Base-by-base conservation (phyloP, 2,329 filamentous ascomycete species). In the Salinomyces thailandicus region DNA sequence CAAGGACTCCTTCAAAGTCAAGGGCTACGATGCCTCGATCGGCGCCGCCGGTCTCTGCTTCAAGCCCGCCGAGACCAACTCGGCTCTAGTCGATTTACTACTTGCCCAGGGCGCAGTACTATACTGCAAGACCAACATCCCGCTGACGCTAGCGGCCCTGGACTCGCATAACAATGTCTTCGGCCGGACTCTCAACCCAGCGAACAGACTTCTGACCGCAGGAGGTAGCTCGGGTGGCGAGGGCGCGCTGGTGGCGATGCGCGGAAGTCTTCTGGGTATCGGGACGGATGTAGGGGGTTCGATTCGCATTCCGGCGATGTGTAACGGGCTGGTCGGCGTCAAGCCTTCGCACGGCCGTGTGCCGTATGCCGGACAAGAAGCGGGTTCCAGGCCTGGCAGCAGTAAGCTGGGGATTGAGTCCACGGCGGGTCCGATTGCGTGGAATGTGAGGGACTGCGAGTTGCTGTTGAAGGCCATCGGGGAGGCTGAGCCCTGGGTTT, bases 251-350 rank as follows among this genome's bases (percentile, higher is more conserved):
- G 34, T 73, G 2, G 67, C 63, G 0, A 61, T 68, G 47, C 52
- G 64, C 14, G 70, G 69, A 0, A 67, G 62, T 7, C 44, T 68
- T 0, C 45, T 73, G 0, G 71, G 70, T 3, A 62, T 73, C 1
- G 71, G 69, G 2, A 73, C 71, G 3, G 71, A 74, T 46, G 64
- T 73, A 5, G 70, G 70, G n/a, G 69, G 69, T 6, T 65, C 60
- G 2, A 69, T 72, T 36, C 59, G 71, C 2, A 63, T 73, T 11
- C 71, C 71, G 1, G 62, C 69, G 0, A 62, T 66, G 46, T 62
- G 69, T 37, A 65, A 69, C 42, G 67, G 66, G 2, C 51, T 70
- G 0, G 72, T 66, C 28, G 69, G 68, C 5, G 50, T 61, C 49
- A 69, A 65, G 49, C 64, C 57, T 19, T 66, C 50, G 39, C 63